These are phyloP conservation scores for Myriosclerotinia duriaeana DNA, from an alignment of 2,329 filamentous ascomycete genomes.

Conservation along the genomic window DNA sequence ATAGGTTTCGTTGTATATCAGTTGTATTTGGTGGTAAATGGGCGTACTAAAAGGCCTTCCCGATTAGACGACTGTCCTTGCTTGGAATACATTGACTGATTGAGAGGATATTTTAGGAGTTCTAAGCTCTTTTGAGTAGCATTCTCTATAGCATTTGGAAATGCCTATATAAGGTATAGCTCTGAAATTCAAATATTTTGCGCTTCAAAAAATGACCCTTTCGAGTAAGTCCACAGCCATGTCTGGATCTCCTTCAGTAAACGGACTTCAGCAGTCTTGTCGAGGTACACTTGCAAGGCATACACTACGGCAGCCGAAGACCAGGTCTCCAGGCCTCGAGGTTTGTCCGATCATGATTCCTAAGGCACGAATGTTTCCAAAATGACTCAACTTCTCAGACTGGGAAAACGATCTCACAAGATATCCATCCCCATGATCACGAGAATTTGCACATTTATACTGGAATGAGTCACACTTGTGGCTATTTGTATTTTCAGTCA, in stretches of 20 bases:
- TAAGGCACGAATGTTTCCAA: not conserved
- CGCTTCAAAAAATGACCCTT: not conserved
- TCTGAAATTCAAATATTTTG: not conserved
- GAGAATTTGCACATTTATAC: not conserved
- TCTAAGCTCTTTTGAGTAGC: conserved; percentile 1
- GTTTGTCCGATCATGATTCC: not conserved
- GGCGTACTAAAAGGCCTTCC: not conserved
- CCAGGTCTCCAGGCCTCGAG: not conserved
- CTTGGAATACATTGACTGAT: not conserved
- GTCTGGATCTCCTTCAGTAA: not conserved
- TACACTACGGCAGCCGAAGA: not conserved
- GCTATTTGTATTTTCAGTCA: not conserved
- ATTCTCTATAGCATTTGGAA: not conserved
- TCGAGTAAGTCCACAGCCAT: not conserved
- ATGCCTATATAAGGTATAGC: not conserved
- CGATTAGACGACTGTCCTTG: not conserved
- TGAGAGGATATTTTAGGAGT: not conserved
- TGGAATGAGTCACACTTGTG: conserved; percentile 22
- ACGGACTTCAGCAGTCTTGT: not conserved
- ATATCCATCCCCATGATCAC: conserved; percentile 10
- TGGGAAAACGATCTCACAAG: not conserved
- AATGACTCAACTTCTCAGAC: not conserved
- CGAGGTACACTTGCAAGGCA: conserved; percentile 10
- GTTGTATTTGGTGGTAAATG: not conserved
- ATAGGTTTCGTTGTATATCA: not conserved